Conservation (phyloP, 2,329 filamentous ascomycete species). For the Fonsecaea monophora region DNA sequence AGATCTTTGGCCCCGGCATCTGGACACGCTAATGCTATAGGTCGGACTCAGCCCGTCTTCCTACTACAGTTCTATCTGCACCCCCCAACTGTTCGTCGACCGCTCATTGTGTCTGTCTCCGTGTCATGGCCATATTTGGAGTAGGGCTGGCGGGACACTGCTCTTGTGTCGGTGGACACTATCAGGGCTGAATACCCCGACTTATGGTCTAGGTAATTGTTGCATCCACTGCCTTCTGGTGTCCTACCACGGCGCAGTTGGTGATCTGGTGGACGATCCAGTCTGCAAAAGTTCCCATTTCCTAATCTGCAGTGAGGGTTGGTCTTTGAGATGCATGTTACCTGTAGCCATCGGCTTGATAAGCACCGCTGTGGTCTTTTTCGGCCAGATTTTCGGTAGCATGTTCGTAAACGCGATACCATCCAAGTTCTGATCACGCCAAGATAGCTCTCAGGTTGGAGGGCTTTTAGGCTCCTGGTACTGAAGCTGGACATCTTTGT, state of each 20-base stretch:
- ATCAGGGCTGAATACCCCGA: not conserved
- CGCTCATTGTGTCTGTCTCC: not conserved
- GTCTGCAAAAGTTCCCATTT: not conserved
- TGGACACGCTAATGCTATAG: not conserved
- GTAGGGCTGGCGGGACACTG: not conserved
- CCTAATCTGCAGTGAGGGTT: not conserved
- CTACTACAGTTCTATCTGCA: not conserved
- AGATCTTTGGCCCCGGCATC: not conserved
- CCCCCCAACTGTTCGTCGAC: not conserved
- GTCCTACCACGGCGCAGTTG: not conserved
- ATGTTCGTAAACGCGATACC: not conserved
- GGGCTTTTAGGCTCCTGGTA: not conserved
- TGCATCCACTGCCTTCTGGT: not conserved
- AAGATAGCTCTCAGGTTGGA: constrained; percentile 5
- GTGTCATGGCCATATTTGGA: not conserved
- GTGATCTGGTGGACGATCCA: not conserved
- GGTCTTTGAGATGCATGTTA: not conserved
- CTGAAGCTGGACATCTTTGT: constrained; percentile 7
- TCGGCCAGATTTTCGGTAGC: not conserved
- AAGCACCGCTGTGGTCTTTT: not conserved
- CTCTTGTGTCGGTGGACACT: not conserved
- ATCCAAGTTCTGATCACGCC: not conserved
- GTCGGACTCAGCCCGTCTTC: not conserved
- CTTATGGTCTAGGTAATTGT: not conserved
- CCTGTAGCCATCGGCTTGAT: not conserved